phyloP scores from a whole-genome alignment of 2,329 filamentous ascomycete species.

The Colletotrichum sojae region DNA sequence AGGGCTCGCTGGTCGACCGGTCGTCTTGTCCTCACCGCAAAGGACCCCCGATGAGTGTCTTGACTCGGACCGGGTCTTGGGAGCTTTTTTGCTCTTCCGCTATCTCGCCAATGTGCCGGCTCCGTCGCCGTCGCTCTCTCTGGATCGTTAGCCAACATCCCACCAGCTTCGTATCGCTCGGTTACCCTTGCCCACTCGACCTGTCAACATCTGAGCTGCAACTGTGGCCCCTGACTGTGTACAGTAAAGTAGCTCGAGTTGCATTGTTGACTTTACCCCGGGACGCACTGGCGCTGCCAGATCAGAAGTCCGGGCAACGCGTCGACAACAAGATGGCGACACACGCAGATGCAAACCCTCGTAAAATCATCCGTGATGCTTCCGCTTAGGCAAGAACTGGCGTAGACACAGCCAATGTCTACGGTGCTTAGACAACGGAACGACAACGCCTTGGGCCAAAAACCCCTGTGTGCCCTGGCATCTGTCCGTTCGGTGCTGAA shows the following conservation, averaged over 20 bases:
- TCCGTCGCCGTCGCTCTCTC: background rate
- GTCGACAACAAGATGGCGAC: slow-evolving; percentile 4
- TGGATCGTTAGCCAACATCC: background rate
- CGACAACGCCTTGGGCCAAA: slow-evolving; percentile 11
- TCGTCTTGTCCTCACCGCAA: slow-evolving; percentile 21
- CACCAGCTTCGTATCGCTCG: slow-evolving; percentile 5
- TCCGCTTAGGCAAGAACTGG: slow-evolving; percentile 7
- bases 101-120: background rate
- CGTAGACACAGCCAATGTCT: slow-evolving; percentile 10
- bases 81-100: background rate
- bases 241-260: background rate
- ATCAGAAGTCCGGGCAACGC: background rate
- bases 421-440: background rate
- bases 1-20: slow-evolving; percentile 7
- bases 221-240: slow-evolving; percentile 10
- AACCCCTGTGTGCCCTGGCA: background rate
- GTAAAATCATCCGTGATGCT: slow-evolving; percentile 9
- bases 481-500: background rate
- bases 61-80: slow-evolving; percentile 16
- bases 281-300: background rate
- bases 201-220: slow-evolving; percentile 24
- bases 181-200: slow-evolving; percentile 8
- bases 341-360: slow-evolving; percentile 8
- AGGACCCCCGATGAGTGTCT: background rate
- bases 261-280: slow-evolving; percentile 17